Evolutionary conservation across 805 yeast genomes (phyloP).

Genomic region (Monosporozyma unispora): DNA sequence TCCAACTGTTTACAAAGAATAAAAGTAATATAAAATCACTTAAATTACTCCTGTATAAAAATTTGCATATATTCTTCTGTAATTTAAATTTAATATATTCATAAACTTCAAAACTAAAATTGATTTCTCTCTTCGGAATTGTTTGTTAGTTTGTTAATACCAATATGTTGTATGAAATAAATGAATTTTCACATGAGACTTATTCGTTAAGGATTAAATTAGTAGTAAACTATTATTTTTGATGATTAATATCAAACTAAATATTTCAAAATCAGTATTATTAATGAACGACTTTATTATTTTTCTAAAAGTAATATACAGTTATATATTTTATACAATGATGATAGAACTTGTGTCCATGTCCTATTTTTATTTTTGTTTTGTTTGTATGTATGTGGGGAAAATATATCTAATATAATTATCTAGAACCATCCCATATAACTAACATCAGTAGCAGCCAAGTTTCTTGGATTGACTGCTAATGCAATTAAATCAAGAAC

Average conservation of each 20-base stretch:
- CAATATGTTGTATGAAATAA: too few relatives aligned
- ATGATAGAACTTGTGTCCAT: not conserved
- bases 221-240: too few relatives aligned
- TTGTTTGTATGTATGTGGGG: not conserved
- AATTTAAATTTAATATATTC: too few relatives aligned
- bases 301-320: conserved; percentile 1
- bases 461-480: conserved; percentile 89
- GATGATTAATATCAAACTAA: not conserved
- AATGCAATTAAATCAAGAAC: conserved; percentile 84
- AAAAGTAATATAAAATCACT: not conserved
- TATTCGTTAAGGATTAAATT: too few relatives aligned
- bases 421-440: conserved; percentile 87
- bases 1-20: not conserved
- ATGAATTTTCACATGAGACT: too few relatives aligned
- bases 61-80: not conserved
- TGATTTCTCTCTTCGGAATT: too few relatives aligned
- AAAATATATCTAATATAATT: not conserved
- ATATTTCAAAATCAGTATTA: not conserved
- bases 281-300: not conserved
- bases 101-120: too few relatives aligned
- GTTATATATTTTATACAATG: not conserved
- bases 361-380: not conserved
- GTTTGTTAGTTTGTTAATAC: too few relatives aligned
- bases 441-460: conserved; percentile 82
- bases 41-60: not conserved